Base-by-base conservation (phyloP, 2,329 filamentous ascomycete genomes). In the Calonectria hawksworthii region DNA sequence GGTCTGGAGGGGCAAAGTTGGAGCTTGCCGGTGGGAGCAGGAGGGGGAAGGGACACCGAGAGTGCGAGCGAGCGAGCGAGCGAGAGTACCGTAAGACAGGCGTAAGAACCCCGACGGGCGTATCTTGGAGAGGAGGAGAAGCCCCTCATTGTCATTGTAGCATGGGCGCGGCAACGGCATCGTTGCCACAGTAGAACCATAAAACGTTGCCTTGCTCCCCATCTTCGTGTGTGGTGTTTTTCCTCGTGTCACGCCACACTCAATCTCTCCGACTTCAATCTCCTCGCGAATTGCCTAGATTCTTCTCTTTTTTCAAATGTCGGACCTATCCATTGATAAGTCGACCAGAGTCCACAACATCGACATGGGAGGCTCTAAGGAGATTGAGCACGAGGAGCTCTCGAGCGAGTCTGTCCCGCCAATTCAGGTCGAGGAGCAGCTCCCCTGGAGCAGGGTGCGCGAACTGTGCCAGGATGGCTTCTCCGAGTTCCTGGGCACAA, bases 401-500 rank as follows among this genome's bases (percentile, higher is more conserved):
- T 56, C 72, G 23, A 79, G 73, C 63, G 75, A 77, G 44, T 68
- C 75, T n/a, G 70, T 73, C 47, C 75, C 67, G 34, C 78, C 73
- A n/a, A 51, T 68, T 1, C 69, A 73, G 6, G 74, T 75, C 1
- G 79, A 81, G 61, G 79, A 83, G 64, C 71, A 81, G 70, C 81
- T 82, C 21, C 74, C 74, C 23, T 94, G 92, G 93, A 88, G 86
- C 63, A 86, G 86, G 50, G 83, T 92, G 34, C 87, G 92, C 54
- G 83, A 86, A 26, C 78, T 84, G 34, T 85, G 90, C 47, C 88
- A 89, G 73, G 92, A 94, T 75, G 89, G 89, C 1, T 91, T 94
- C 77, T 91, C 91, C 1, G 92, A 94, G 78, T 94, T 94, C 84
- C 89, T 93, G 65, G 93, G 92, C 10, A 93, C 91, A 16, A 92